A percentile compares a stretch with the other conserved stretches of the same genome.
Conservation (phyloP, 2,329 filamentous ascomycete genomes). For the Endoconidiophora polonica region DNA sequence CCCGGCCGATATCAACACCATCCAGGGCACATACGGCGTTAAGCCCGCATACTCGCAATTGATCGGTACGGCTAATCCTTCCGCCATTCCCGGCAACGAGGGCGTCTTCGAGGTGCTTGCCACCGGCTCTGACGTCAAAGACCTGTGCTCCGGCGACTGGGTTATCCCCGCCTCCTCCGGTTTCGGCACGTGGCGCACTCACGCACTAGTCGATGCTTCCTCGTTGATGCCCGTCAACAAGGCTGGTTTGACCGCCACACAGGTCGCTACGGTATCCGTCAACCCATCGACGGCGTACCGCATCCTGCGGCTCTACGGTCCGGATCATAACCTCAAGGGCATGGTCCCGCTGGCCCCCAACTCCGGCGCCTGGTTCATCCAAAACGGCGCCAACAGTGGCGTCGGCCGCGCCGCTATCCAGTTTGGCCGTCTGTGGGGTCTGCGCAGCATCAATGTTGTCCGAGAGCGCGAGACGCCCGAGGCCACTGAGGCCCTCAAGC, state of each 20-base stretch:
- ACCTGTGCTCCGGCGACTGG: slow-evolving; percentile 67
- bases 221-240: slow-evolving; percentile 54
- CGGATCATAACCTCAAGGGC: slow-evolving; percentile 28
- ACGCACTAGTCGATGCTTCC: slow-evolving; percentile 47
- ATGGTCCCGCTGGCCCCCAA: slow-evolving; percentile 29
- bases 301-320: slow-evolving; percentile 65
- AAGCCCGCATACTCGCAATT: slow-evolving; percentile 61
- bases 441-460: slow-evolving; percentile 80
- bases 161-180: slow-evolving; percentile 71
- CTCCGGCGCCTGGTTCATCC: slow-evolving; percentile 75
- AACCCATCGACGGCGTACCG: slow-evolving; percentile 92
- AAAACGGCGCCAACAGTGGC: slow-evolving; percentile 91
- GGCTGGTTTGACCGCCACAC: slow-evolving; percentile 52
- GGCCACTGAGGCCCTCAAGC: slow-evolving; percentile 43
- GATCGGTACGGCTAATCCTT: slow-evolving; percentile 60
- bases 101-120: slow-evolving; percentile 81
- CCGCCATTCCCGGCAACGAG: slow-evolving; percentile 76
- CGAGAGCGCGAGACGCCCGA: slow-evolving; percentile 49
- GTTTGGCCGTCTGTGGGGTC: slow-evolving; percentile 68
- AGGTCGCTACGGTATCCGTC: slow-evolving; percentile 76
- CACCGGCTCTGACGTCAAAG: slow-evolving; percentile 37
- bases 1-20: slow-evolving; percentile 93
- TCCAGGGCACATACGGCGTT: slow-evolving; percentile 88
- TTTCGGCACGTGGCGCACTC: slow-evolving; percentile 90
- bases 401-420: slow-evolving; percentile 88